Evolutionary conservation across 305 asterid species (phyloP).

Genomic region (Fraxinus velutina): DNA sequence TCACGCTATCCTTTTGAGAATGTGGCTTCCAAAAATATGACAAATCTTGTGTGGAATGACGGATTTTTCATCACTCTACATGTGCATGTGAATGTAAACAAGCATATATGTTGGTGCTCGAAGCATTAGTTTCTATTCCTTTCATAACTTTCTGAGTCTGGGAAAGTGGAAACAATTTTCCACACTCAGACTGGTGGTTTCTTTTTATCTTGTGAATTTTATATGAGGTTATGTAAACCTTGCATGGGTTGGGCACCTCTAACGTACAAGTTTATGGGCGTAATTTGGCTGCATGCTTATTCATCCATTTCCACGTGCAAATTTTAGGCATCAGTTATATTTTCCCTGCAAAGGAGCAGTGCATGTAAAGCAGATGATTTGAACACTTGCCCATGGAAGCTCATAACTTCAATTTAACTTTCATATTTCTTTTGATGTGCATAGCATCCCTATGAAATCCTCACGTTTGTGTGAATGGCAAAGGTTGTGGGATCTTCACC

Average conservation of each 20-base stretch:
- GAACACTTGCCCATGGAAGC: neutral
- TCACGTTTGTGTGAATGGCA: neutral
- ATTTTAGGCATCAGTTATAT: neutral
- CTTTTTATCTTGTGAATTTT: constrained; percentile 4
- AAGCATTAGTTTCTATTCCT: neutral
- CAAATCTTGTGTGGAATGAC: constrained; percentile 14
- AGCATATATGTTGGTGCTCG: neutral
- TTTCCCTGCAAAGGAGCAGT: neutral
- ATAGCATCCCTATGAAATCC: neutral
- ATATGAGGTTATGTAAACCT: neutral
- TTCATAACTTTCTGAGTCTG: constrained; percentile 10
- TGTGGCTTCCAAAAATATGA: constrained; percentile 19
- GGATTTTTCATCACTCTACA: neutral
- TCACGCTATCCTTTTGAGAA: neutral
- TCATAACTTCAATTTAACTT: neutral
- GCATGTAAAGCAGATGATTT: neutral
- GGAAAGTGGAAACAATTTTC: constrained; percentile 6
- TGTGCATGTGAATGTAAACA: neutral
- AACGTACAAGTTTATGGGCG: neutral
- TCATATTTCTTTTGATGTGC: neutral
- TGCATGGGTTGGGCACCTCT: neutral
- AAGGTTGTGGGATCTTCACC: constrained; percentile 1
- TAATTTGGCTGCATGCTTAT: neutral
- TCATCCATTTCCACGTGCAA: neutral
- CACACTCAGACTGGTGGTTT: constrained; percentile 1